Evolutionary conservation across 2,329 filamentous ascomycete genomes (phyloP).

Genomic region (Hysterium pulicare): DNA sequence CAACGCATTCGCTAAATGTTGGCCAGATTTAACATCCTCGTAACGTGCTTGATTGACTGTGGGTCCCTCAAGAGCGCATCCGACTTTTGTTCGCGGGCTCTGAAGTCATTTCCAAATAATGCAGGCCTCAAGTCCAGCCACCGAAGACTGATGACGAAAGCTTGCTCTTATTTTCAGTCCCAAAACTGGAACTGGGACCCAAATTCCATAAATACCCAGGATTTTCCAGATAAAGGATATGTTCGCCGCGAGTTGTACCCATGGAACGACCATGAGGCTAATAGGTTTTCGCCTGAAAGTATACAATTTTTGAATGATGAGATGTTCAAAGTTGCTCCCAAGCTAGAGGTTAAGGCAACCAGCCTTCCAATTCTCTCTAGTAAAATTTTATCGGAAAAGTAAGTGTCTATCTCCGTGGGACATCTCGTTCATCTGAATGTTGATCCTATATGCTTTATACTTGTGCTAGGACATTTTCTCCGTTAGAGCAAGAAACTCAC

Average conservation of each 20-base stretch:
- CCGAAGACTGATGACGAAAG: slow-evolving; percentile 45
- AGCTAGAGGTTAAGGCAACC: slow-evolving; percentile 74
- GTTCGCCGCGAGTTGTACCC: slow-evolving; percentile 65
- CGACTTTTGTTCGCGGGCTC: slow-evolving; percentile 62
- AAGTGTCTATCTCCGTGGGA: slow-evolving; percentile 8
- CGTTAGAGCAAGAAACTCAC: not conserved
- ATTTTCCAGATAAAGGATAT: slow-evolving; percentile 66
- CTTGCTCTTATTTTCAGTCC: slow-evolving; percentile 21
- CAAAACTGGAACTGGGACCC: slow-evolving; percentile 30
- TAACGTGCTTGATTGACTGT: slow-evolving; percentile 56
- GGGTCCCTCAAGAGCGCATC: slow-evolving; percentile 67
- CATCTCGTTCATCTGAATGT: no score
- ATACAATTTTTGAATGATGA: slow-evolving; percentile 69
- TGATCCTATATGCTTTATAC: no score
- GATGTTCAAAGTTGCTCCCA: slow-evolving; percentile 68
- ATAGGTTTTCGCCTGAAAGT: slow-evolving; percentile 52
- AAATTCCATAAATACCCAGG: slow-evolving; percentile 47
- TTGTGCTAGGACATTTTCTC: no score
- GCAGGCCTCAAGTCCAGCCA: slow-evolving; percentile 54
- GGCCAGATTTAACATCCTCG: slow-evolving; percentile 30
- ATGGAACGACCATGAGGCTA: slow-evolving; percentile 61
- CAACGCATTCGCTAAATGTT: no score
- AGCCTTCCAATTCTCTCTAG: slow-evolving; percentile 65
- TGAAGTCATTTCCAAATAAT: slow-evolving; percentile 54
- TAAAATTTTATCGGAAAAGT: slow-evolving; percentile 4